Percentiles rank a stretch among this genome's conserved stretches.
These are phyloP conservation scores for Microcera coccophila DNA, from an alignment of 2,329 filamentous ascomycete genomes.

Conservation along the genomic window DNA sequence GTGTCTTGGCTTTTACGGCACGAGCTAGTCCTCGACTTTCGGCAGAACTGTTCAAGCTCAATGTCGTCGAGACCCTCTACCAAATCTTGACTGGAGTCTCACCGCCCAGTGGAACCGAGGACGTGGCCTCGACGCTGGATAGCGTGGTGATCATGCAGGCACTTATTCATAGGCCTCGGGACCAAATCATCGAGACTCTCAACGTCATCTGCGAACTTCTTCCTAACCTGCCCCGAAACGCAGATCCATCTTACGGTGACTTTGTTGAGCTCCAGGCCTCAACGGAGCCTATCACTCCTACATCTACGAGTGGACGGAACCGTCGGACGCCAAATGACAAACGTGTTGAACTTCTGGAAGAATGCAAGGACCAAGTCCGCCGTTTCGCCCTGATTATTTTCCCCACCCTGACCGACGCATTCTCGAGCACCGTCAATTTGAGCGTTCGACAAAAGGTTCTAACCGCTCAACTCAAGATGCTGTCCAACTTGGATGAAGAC, in stretches of 20 bases:
- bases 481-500: slow-evolving; percentile 83
- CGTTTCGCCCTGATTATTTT: slow-evolving; percentile 91
- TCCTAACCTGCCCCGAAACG: slow-evolving; percentile 63
- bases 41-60: slow-evolving; percentile 88
- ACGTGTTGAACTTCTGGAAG: slow-evolving; percentile 72
- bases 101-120: slow-evolving; percentile 72
- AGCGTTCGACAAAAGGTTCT: slow-evolving; percentile 93
- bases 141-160: slow-evolving; percentile 99
- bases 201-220: slow-evolving; percentile 96
- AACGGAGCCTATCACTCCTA: slow-evolving; percentile 39
- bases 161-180: slow-evolving; percentile 87
- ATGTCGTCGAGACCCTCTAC: slow-evolving; percentile 94
- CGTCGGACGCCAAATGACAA: slow-evolving; percentile 65
- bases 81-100: slow-evolving; percentile 96
- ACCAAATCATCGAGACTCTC: slow-evolving; percentile 94
- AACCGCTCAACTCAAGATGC: slow-evolving; percentile 94
- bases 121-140: slow-evolving; percentile 82
- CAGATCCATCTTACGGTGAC: slow-evolving; percentile 41
- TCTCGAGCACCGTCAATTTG: slow-evolving; percentile 95
- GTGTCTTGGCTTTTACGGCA: slow-evolving; percentile 85
- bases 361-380: slow-evolving; percentile 82
- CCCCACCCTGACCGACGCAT: slow-evolving; percentile 91
- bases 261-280: slow-evolving; percentile 41
- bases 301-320: slow-evolving; percentile 29
- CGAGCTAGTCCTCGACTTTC: slow-evolving; percentile 84